phyloP scores from a whole-genome alignment of 495 filamentous ascomycete genomes.

The Choiromyces venosus region DNA sequence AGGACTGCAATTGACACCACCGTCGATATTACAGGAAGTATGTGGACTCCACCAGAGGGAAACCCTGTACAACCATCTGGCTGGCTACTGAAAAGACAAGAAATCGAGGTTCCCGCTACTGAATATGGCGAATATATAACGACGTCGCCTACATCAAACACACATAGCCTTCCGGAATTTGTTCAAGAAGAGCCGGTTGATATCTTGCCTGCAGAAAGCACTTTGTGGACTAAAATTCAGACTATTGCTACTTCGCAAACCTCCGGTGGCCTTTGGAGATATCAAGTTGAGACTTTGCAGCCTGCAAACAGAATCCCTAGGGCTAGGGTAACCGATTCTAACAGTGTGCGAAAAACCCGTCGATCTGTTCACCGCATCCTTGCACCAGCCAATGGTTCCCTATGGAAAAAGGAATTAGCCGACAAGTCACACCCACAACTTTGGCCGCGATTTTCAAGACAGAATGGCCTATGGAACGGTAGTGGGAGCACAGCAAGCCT shows the following conservation, averaged over 20 bases:
- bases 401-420: conserved; percentile 14
- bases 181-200: background rate
- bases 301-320: conserved; percentile 9
- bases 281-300: background rate
- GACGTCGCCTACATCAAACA: background rate
- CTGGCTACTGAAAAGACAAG: conserved; percentile 13
- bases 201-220: background rate
- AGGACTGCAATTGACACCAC: background rate
- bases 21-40: conserved; percentile 8
- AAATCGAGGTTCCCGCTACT: background rate
- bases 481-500: conserved; percentile 5
- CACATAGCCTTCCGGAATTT: background rate
- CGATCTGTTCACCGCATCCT: background rate
- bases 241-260: conserved; percentile 2
- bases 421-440: conserved; percentile 11
- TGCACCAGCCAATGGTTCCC: background rate
- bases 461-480: conserved; percentile 17
- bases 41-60: conserved; percentile 16
- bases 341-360: background rate
- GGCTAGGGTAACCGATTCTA: background rate
- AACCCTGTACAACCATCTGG: background rate
- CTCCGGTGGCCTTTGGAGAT: conserved; percentile 10
- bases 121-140: background rate
- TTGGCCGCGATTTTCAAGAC: conserved; percentile 6
- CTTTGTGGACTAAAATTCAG: conserved; percentile 14